These are phyloP conservation scores for Agrostemma githago DNA, from an alignment of 148 eudicot genomes.

Conservation along the genomic window DNA sequence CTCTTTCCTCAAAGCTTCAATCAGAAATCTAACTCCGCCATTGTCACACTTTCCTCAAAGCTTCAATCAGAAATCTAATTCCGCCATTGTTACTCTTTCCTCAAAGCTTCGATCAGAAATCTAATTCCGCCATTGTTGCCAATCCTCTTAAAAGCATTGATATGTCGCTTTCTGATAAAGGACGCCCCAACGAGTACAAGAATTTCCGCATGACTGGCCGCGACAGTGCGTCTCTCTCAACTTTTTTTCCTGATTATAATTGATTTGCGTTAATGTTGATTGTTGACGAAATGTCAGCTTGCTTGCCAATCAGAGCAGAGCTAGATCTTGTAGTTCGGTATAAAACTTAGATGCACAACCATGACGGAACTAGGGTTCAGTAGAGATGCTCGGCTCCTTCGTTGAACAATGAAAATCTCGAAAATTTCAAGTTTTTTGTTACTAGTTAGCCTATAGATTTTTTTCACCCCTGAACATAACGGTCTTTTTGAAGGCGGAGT, in stretches of 20 bases:
- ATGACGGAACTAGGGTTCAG: no score
- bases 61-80: background rate
- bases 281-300: background rate
- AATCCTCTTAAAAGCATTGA: background rate
- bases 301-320: background rate
- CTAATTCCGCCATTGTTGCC: slow-evolving; percentile 2
- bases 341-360: no score
- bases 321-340: background rate
- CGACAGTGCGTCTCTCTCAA: slow-evolving; percentile 45
- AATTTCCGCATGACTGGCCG: slow-evolving; percentile 75
- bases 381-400: no score
- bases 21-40: no score
- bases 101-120: background rate
- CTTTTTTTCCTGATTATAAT: background rate
- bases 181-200: slow-evolving; percentile 51
- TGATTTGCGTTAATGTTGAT: background rate
- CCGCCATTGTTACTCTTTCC: background rate
- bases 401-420: no score
- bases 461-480: no score
- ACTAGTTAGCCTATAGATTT: no score
- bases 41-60: background rate
- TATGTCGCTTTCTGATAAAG: slow-evolving; percentile 74
- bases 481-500: no score
- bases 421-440: no score
- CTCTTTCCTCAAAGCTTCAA: background rate